A percentile compares a stretch with the other conserved stretches of the same genome.
Evolutionary conservation across 495 filamentous ascomycete genomes (phyloP).

Genomic region (Xylaria palmicola): DNA sequence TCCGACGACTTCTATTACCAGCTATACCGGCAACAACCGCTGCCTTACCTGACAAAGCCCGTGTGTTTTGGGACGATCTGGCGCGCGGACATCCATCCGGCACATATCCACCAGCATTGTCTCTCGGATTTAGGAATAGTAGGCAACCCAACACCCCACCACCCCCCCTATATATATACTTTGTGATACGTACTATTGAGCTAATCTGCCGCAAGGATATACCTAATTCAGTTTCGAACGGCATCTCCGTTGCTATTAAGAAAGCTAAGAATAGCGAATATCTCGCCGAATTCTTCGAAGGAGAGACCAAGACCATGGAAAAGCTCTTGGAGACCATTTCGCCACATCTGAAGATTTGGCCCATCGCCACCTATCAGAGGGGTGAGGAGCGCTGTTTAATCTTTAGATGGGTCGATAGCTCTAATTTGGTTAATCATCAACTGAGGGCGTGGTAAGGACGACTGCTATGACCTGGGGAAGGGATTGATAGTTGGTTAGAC

Average conservation of each 20-base stretch:
- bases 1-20: neutral
- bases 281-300: neutral
- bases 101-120: neutral
- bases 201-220: neutral
- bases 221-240: neutral
- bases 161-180: neutral
- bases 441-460: too few species aligned
- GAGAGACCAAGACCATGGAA: neutral
- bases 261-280: neutral
- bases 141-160: too few species aligned
- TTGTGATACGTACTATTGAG: neutral
- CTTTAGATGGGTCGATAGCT: neutral
- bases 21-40: neutral
- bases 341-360: neutral
- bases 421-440: too few species aligned
- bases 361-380: neutral
- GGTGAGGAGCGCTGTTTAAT: neutral
- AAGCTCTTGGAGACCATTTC: neutral
- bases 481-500: too few species aligned
- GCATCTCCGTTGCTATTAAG: neutral
- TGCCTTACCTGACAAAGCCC: neutral
- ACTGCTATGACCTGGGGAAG: too few species aligned
- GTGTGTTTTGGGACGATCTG: neutral
- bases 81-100: neutral
- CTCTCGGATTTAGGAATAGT: neutral